Conservation (phyloP, 331 rosid genomes). For the Erythrophleum ivorense region DNA sequence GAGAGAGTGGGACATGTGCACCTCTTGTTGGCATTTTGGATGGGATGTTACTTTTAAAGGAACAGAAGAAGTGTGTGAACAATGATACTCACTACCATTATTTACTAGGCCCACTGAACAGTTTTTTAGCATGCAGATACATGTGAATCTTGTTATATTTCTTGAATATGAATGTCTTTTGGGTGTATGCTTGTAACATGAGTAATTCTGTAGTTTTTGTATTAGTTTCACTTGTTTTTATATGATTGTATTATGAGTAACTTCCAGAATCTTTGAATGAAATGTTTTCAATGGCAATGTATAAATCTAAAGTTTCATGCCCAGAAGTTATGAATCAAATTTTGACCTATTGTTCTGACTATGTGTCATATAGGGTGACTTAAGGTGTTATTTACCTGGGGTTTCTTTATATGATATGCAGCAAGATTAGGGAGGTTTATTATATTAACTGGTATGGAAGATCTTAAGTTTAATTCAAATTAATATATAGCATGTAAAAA, state of each 20-base stretch:
- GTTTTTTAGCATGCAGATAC: neutral
- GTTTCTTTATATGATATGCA: neutral
- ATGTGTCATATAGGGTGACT: neutral
- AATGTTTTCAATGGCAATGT: no score
- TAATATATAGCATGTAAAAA: no score
- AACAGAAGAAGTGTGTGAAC: neutral
- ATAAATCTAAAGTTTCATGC: no score
- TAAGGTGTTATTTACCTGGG: neutral
- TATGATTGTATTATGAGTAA: no score
- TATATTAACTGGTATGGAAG: neutral
- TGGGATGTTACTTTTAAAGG: neutral
- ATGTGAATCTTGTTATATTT: neutral
- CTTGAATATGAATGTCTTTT: neutral
- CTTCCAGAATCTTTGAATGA: no score
- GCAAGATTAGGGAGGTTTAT: neutral
- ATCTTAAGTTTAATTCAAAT: neutral
- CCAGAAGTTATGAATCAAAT: no score
- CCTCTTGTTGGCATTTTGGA: neutral
- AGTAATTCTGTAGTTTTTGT: neutral
- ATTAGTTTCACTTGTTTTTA: neutral
- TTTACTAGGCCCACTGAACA: neutral
- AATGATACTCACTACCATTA: neutral
- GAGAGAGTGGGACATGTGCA: constrained; percentile 7
- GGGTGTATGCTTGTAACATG: neutral
- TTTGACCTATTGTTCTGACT: no score